Conservation (phyloP, 352 stramenopile genomes). For the Pythium insidiosum region DNA sequence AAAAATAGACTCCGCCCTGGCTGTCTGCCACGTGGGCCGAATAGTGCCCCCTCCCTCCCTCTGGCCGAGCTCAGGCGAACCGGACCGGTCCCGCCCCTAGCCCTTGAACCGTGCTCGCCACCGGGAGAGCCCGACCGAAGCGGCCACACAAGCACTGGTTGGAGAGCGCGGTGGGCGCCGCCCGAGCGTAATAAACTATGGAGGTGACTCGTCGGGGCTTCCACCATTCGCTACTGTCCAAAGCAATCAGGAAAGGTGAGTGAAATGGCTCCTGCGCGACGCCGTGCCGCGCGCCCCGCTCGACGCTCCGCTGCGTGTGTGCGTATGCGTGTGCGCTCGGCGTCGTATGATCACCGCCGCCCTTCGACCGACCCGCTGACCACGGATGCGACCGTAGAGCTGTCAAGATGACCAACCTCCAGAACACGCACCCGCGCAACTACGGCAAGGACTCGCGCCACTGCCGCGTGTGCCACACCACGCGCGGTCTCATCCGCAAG, state of each 20-base stretch:
- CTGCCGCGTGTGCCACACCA: conserved; percentile 89
- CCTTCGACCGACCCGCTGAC: too few relatives aligned
- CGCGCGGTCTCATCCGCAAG: conserved; percentile 93
- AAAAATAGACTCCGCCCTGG: too few relatives aligned
- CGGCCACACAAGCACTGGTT: conserved; percentile 45
- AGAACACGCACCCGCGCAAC: conserved; percentile 79
- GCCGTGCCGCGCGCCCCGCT: too few relatives aligned
- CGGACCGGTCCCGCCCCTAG: conserved; percentile 1
- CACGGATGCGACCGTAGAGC: too few relatives aligned
- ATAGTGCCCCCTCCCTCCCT: conserved; percentile 1
- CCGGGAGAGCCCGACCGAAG: conserved; percentile 4
- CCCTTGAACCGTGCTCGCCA: background rate
- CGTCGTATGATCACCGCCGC: too few relatives aligned
- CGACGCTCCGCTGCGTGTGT: too few relatives aligned
- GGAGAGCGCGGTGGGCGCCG: conserved; percentile 26
- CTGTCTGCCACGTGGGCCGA: too few relatives aligned
- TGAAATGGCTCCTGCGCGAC: conserved; percentile 4
- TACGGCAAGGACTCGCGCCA: conserved; percentile 89
- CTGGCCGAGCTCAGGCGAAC: background rate
- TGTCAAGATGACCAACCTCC: conserved; percentile 87
- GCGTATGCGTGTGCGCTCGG: too few relatives aligned
- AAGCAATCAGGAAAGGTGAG: conserved; percentile 83
- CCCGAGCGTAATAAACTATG: conserved; percentile 32
- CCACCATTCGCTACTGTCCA: conserved; percentile 81
- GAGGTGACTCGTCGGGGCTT: conserved; percentile 15